phyloP scores from a whole-genome alignment of 2,329 filamentous ascomycete genomes.

The Zelopaecilomyces penicillatus region DNA sequence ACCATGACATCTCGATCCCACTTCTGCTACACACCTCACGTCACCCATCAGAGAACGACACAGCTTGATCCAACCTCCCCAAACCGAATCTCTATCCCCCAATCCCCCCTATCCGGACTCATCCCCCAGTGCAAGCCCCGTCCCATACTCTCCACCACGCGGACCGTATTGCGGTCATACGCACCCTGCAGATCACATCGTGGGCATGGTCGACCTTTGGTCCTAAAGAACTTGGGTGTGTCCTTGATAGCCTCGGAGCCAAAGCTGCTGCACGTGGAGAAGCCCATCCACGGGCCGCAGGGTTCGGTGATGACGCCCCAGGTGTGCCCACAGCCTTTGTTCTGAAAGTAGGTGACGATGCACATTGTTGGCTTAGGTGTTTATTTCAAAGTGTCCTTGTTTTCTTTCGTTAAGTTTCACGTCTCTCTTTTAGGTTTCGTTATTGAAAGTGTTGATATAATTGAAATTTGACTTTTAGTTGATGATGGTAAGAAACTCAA shows the following conservation, averaged over 20 bases:
- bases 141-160: slow-evolving; percentile 36
- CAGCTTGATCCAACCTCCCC: slow-evolving; percentile 15
- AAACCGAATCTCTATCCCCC: slow-evolving; percentile 26
- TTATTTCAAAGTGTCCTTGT: neutral
- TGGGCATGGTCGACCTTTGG: slow-evolving; percentile 31
- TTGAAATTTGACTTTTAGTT: too few relatives aligned
- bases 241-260: slow-evolving; percentile 21
- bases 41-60: slow-evolving; percentile 21
- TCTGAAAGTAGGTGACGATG: slow-evolving; percentile 37
- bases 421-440: neutral
- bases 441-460: too few relatives aligned
- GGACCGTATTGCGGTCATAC: slow-evolving; percentile 40
- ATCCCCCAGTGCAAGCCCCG: slow-evolving; percentile 39
- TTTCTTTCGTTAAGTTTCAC: neutral
- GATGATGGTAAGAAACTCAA: too few relatives aligned
- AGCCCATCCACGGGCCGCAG: slow-evolving; percentile 42
- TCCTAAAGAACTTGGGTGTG: slow-evolving; percentile 27
- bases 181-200: slow-evolving; percentile 28
- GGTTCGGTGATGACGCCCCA: slow-evolving; percentile 41
- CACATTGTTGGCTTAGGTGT: slow-evolving; percentile 32
- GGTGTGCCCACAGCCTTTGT: slow-evolving; percentile 41
- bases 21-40: too few relatives aligned
- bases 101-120: slow-evolving; percentile 33
- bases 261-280: slow-evolving; percentile 39
- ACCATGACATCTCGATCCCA: too few relatives aligned